Conservation (phyloP, 371 early-diverging fungal genomes). For the Scutellospora calospora region DNA sequence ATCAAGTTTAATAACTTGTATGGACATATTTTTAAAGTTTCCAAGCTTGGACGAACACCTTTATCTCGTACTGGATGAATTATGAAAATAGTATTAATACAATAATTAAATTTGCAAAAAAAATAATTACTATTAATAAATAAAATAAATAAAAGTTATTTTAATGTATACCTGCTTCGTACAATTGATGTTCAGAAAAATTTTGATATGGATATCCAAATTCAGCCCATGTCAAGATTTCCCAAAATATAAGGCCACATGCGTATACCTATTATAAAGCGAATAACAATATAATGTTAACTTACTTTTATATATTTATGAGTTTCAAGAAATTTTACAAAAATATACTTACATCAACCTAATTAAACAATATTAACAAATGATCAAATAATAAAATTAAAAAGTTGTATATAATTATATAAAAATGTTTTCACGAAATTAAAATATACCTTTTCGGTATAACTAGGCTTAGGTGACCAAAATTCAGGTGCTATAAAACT, state of each 20-base stretch:
- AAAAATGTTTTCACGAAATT: neutral
- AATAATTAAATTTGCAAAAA: constrained; percentile 54
- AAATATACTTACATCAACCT: constrained; percentile 53
- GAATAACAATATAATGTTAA: constrained; percentile 23
- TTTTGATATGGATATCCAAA: constrained; percentile 79
- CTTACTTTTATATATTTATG: neutral
- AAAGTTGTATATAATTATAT: neutral
- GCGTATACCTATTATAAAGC: constrained; percentile 60
- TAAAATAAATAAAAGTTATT: neutral
- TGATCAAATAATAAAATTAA: no score
- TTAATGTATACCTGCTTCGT: constrained; percentile 51
- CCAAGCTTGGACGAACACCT: constrained; percentile 66
- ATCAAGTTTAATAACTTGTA: constrained; percentile 65
- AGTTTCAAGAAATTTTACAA: neutral
- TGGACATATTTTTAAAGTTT: constrained; percentile 66
- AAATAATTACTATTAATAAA: constrained; percentile 12
- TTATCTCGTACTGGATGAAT: constrained; percentile 63
- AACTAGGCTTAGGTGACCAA: constrained; percentile 75
- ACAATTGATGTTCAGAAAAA: constrained; percentile 67
- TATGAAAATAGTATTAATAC: constrained; percentile 25
- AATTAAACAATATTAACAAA: neutral
- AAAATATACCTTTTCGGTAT: constrained; percentile 74
- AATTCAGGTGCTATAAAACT: constrained; percentile 72
- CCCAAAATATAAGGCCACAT: constrained; percentile 82
- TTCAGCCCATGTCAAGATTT: constrained; percentile 79